Base-by-base conservation (phyloP, 768 basidiomycete genomes). In the Leccinum ochraceum region DNA sequence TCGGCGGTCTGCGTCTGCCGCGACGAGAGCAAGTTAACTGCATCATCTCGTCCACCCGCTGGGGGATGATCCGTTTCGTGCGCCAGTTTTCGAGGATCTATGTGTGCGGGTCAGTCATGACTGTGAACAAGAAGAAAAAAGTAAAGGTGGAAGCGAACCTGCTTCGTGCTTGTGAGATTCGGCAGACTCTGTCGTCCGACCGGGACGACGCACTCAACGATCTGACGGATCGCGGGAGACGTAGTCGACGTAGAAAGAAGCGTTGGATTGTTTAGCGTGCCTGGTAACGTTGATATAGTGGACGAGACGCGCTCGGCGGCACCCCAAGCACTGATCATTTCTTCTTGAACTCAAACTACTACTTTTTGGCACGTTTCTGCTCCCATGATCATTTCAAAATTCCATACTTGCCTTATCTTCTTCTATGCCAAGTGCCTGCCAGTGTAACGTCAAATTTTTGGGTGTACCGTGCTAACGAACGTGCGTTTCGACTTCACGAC, bases 161-260 rank as follows among this genome's bases (percentile, higher is more conserved):
- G 94, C 70, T 87, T 91, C 3, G 93, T 88, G 72, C 91, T 94
- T 68, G 89, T 83, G 17, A 95, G 80, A 72, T 98, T 98, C 10
- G 93, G 86, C 24, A 95, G 79, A 0, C 95, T 94, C 66, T 92
- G 88, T 67, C 89, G 83, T 17, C 89, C 92, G 59, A 88, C 83
- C 4, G 95, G 95, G 0, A 98, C 94, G 17, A 95, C 92, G 39
- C 81, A 83, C 52, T 90, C 88, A 1, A 95, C 85, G 17, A 96
- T 88, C 62, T 86, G 86, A 11, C 74, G 78, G 26, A 98, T 96
- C 22, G 22, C 24, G 24, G 24, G 24, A 26, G 24, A 26, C 24
- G 60, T 87, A 90, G 57, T 87, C 84, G 13, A 94, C 84, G 61
- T 95, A 96, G 44, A 88, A 83, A 17, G 85, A 82, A 14, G 14